Conservation (phyloP, 495 filamentous ascomycete genomes). For the Trypethelium eluteriae region DNA sequence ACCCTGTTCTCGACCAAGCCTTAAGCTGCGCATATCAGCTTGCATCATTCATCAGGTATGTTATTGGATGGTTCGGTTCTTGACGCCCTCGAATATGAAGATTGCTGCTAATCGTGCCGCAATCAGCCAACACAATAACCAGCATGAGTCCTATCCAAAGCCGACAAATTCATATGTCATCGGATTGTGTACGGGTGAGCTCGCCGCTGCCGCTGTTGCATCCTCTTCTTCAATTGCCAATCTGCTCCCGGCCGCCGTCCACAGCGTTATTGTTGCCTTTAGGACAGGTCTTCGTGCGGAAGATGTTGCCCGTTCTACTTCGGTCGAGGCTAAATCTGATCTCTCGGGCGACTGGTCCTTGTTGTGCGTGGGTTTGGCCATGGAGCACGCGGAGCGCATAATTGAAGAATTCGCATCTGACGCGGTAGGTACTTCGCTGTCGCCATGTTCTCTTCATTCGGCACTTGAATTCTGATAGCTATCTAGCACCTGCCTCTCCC, state of each 20-base stretch:
- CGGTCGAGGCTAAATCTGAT: not conserved
- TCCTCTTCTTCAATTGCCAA: slow-evolving; percentile 17
- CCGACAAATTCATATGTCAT: slow-evolving; percentile 3
- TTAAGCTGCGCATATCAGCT: slow-evolving; percentile 3
- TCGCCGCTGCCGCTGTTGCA: slow-evolving; percentile 25
- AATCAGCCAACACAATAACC: not conserved
- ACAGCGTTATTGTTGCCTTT: slow-evolving; percentile 23
- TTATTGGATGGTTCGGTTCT: not conserved
- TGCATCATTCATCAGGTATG: slow-evolving; percentile 6
- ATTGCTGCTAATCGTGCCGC: not conserved
- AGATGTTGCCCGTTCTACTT: slow-evolving; percentile 12
- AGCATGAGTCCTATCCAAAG: slow-evolving; percentile 3
- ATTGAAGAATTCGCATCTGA: slow-evolving; percentile 2
- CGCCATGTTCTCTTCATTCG: not conserved
- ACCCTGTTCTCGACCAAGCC: slow-evolving; percentile 7
- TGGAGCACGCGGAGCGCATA: slow-evolving; percentile 6
- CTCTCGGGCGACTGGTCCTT: slow-evolving; percentile 21
- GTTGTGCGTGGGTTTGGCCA: not conserved
- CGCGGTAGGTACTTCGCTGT: not conserved
- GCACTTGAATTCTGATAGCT: not conserved
- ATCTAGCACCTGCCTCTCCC: slow-evolving; percentile 13
- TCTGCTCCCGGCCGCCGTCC: slow-evolving; percentile 23
- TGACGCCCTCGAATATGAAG: not conserved
- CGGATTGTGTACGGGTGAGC: slow-evolving; percentile 18
- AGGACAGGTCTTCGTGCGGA: slow-evolving; percentile 17